phyloP scores from a whole-genome alignment of 345 rosid species.

The Moricandia moricandioides region DNA sequence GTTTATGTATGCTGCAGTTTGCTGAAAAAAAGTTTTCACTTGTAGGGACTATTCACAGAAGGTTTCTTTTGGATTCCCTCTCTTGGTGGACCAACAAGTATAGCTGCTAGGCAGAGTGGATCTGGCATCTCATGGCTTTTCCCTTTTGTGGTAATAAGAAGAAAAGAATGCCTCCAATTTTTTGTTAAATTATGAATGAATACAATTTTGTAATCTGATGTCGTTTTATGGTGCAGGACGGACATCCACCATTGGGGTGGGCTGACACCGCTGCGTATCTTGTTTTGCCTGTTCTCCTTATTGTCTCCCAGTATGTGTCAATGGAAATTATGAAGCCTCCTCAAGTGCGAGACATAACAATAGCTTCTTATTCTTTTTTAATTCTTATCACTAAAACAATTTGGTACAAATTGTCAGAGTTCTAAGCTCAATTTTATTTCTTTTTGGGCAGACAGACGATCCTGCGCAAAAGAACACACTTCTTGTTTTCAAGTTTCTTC shows the following conservation, averaged over 20 bases:
- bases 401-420: not conserved
- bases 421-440: slow-evolving; percentile 9
- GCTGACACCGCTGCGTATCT: slow-evolving; percentile 87
- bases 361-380: not conserved
- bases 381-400: not conserved
- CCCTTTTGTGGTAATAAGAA: slow-evolving; percentile 83
- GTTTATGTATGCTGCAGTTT: not conserved
- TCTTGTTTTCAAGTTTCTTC: slow-evolving; percentile 92
- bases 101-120: slow-evolving; percentile 98
- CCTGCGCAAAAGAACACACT: slow-evolving; percentile 95
- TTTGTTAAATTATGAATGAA: not conserved
- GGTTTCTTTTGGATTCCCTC: slow-evolving; percentile 99
- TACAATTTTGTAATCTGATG: slow-evolving; percentile 7
- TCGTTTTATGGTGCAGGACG: slow-evolving; percentile 57
- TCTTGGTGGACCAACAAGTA: slow-evolving; percentile 87
- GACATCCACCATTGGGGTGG: slow-evolving; percentile 99
- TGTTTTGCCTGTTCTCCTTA: slow-evolving; percentile 93
- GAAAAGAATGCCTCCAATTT: not conserved
- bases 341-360: slow-evolving; percentile 56
- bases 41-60: slow-evolving; percentile 83
- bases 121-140: slow-evolving; percentile 94
- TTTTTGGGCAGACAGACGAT: slow-evolving; percentile 77
- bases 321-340: slow-evolving; percentile 99
- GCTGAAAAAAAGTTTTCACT: slow-evolving; percentile 2
- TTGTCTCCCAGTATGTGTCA: slow-evolving; percentile 79